Conservation (phyloP, 1,284 basidiomycete species). For the Pulchroboletus neoregius region DNA sequence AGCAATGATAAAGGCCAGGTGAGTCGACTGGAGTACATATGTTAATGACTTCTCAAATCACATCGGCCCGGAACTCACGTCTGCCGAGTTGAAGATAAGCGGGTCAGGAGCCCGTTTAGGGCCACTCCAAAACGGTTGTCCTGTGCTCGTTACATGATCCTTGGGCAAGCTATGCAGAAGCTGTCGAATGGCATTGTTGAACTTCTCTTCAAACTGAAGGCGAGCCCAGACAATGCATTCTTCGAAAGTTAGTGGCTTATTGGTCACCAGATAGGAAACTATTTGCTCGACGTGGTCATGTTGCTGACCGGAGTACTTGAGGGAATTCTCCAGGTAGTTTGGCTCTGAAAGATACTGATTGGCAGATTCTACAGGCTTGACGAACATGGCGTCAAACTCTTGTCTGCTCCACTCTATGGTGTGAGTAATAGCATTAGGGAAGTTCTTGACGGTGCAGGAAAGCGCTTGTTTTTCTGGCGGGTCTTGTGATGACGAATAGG, state of each 20-base stretch:
- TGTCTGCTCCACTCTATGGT: slow-evolving; percentile 99
- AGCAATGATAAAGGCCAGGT: slow-evolving; percentile 88
- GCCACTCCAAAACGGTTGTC: slow-evolving; percentile 96
- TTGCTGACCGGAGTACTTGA: slow-evolving; percentile 89
- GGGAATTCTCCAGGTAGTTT: slow-evolving; percentile 89
- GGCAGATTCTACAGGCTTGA: slow-evolving; percentile 91
- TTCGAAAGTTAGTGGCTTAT: slow-evolving; percentile 93
- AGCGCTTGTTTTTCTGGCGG: slow-evolving; percentile 98
- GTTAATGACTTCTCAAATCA: slow-evolving; percentile 2
- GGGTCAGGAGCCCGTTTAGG: slow-evolving; percentile 98
- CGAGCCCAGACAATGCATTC: slow-evolving; percentile 98
- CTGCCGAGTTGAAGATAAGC: slow-evolving; percentile 79
- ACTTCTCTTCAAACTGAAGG: slow-evolving; percentile 93
- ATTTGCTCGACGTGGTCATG: slow-evolving; percentile 91
- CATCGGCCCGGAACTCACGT: slow-evolving; percentile 54
- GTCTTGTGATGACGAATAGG: slow-evolving; percentile 97
- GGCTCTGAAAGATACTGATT: slow-evolving; percentile 97
- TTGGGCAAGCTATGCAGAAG: slow-evolving; percentile 92
- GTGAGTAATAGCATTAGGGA: slow-evolving; percentile 98
- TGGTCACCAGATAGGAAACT: slow-evolving; percentile 84
- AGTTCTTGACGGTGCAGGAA: slow-evolving; percentile 98
- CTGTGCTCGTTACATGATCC: slow-evolving; percentile 85
- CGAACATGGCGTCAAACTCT: slow-evolving; percentile 91
- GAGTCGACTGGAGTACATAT: slow-evolving; percentile 58
- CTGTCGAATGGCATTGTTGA: slow-evolving; percentile 92